These are phyloP conservation scores for Aspergillus panamensis DNA, from an alignment of 495 filamentous ascomycete genomes.

Conservation along the genomic window DNA sequence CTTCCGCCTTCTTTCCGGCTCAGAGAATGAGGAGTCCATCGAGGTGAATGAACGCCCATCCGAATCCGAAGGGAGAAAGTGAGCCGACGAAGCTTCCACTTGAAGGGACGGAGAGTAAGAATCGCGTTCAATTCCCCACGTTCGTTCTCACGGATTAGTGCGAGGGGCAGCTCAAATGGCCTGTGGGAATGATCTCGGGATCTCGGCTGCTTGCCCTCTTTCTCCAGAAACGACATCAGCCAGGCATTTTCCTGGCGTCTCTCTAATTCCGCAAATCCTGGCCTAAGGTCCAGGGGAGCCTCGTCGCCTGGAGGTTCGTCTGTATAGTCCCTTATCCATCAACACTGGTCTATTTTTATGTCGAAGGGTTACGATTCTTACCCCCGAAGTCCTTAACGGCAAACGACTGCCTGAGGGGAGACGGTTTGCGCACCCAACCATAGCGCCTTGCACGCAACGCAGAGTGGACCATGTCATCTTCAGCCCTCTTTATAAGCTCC, in stretches of 20 bases:
- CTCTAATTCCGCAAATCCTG: neutral
- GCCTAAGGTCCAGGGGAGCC: neutral
- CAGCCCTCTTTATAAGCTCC: neutral
- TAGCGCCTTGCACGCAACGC: neutral
- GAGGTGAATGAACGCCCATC: neutral
- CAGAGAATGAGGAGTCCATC: neutral
- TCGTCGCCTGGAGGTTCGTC: neutral
- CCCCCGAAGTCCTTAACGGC: slow-evolving; percentile 1
- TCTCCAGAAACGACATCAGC: neutral
- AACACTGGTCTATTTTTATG: neutral
- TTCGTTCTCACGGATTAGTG: neutral
- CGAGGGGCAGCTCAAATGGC: neutral
- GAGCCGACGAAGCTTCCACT: neutral
- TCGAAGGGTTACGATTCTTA: neutral
- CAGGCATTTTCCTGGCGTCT: neutral
- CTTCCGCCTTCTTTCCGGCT: neutral
- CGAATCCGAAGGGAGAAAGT: too few relatives aligned
- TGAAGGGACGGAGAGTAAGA: neutral
- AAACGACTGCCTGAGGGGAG: slow-evolving; percentile 6
- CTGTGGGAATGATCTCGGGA: neutral
- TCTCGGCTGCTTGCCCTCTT: neutral
- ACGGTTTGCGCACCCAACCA: neutral
- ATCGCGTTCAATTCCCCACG: neutral
- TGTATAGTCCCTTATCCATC: neutral
- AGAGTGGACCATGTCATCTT: neutral